Base-by-base conservation (phyloP, 257 asterid species). In the Catharanthus roseus region DNA sequence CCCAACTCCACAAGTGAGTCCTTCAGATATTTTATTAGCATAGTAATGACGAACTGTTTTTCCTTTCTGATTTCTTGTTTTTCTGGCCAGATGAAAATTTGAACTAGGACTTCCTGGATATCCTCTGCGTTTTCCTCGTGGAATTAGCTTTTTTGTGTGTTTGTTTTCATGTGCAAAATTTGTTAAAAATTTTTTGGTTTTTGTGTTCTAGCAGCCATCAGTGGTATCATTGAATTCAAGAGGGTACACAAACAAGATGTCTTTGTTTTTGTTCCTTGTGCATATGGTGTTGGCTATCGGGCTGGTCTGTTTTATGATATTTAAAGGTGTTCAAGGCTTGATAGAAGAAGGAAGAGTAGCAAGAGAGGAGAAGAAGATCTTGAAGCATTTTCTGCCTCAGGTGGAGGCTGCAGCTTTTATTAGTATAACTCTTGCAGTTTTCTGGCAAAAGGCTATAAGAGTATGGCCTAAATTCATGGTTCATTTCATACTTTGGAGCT, bases 381-480 rank as follows among this genome's bases (percentile, higher is more conserved):
- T 95, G 71, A 85, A 63, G 79, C 80, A 86, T 75, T 95, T 95
- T 49, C 81, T 95, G 4, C 99, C 99, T 41, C 99, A 95, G 58
- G 89, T 91, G 31, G 96, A 89, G 79, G 97, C 87, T 51, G 96
- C 97, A 4, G 83, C 97, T 24, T 47, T 88, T 60, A 89, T 95
- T 34, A 91, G 97, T 86, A 85, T 95, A 55, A 86, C 89, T 12
- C 84, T 95, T 8, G 97, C 99, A 36, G 75, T 95, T 68, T 31
- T 85, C 36, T 95, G 97, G 99, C 99, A 95, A 57, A 95, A 95
- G 76, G 90, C 95, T 13, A 76, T 95, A 41, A 71, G 99, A 58
- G 60, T 79, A 5, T 95, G 99, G 99, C 99, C 99, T 50, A 80
- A 76, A 50, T 80, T 95, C 76, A 89, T 91, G 97, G 90, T 95